Conservation (phyloP, 1,139 yeast species). For the Suhomyces maxii region DNA sequence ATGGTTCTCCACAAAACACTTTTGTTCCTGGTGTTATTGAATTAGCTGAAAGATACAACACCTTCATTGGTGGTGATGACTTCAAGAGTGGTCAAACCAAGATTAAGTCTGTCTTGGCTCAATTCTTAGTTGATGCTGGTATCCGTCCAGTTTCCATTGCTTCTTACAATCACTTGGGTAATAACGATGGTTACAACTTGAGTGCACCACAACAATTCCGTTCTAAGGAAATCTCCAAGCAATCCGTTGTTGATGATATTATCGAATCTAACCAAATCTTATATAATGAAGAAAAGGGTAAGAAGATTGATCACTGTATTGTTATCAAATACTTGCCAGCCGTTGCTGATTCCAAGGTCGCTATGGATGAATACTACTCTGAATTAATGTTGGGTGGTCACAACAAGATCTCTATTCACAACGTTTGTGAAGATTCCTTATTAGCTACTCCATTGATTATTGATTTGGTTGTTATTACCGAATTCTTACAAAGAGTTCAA, state of each 20-base stretch:
- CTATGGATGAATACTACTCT: constrained; percentile 97
- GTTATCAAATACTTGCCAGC: constrained; percentile 94
- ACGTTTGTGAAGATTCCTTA: constrained; percentile 94
- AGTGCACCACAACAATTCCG: constrained; percentile 91
- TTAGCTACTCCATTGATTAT: constrained; percentile 93
- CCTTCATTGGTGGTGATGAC: constrained; percentile 95
- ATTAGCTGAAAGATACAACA: constrained; percentile 73
- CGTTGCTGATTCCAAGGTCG: constrained; percentile 95
- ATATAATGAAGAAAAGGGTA: constrained; percentile 79
- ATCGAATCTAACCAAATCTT: constrained; percentile 84
- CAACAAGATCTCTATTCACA: constrained; percentile 89
- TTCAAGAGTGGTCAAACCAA: constrained; percentile 97
- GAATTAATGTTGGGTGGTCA: constrained; percentile 98
- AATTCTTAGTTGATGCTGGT: constrained; percentile 95
- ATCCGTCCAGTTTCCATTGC: constrained; percentile 93
- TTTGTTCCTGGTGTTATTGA: constrained; percentile 94
- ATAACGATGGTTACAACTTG: constrained; percentile 92
- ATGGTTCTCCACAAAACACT: constrained; percentile 97
- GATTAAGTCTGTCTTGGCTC: constrained; percentile 91
- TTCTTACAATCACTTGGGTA: constrained; percentile 93
- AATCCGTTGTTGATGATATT: constrained; percentile 92
- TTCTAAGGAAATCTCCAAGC: constrained; percentile 92
- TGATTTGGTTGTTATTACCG: constrained; percentile 87
- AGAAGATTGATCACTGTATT: constrained; percentile 87
- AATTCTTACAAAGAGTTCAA: constrained; percentile 81